Percentiles rank a stretch among this genome's conserved stretches.
These are phyloP conservation scores for Setaria viridis DNA, from an alignment of 202 grass and related monocot species.

Conservation along the genomic window DNA sequence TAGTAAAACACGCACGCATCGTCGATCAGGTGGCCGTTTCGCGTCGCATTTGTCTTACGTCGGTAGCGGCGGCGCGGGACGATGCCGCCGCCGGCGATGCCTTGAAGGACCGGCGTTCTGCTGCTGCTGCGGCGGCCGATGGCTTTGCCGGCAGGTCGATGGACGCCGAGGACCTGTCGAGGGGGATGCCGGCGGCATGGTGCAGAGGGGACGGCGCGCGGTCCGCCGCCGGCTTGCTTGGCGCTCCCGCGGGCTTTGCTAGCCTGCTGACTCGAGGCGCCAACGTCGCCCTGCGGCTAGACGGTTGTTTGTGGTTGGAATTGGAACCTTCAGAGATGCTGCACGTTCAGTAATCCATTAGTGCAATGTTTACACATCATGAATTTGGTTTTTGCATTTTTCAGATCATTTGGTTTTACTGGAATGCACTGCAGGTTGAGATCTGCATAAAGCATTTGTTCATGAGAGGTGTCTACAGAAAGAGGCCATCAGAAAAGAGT, in stretches of 20 bases:
- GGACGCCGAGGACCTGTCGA: slow-evolving; percentile 57
- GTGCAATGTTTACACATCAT: neutral
- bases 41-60: slow-evolving; percentile 34
- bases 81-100: slow-evolving; percentile 28
- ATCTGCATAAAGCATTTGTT: neutral
- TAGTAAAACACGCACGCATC: no score
- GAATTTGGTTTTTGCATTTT: neutral
- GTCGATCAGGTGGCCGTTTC: neutral
- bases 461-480: neutral
- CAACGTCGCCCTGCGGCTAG: slow-evolving; percentile 44
- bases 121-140: slow-evolving; percentile 38
- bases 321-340: slow-evolving; percentile 51
- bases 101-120: slow-evolving; percentile 63
- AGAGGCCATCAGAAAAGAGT: no score
- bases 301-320: slow-evolving; percentile 43
- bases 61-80: slow-evolving; percentile 39
- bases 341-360: neutral
- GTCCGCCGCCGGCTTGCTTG: slow-evolving; percentile 39
- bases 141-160: slow-evolving; percentile 57
- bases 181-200: slow-evolving; percentile 16
- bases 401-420: neutral
- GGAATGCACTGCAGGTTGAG: neutral
- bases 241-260: slow-evolving; percentile 26
- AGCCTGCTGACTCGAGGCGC: slow-evolving; percentile 62
- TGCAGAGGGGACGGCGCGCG: slow-evolving; percentile 49